Conservation (phyloP, 306 rosid genomes). For the Astragalus glycyphyllos region DNA sequence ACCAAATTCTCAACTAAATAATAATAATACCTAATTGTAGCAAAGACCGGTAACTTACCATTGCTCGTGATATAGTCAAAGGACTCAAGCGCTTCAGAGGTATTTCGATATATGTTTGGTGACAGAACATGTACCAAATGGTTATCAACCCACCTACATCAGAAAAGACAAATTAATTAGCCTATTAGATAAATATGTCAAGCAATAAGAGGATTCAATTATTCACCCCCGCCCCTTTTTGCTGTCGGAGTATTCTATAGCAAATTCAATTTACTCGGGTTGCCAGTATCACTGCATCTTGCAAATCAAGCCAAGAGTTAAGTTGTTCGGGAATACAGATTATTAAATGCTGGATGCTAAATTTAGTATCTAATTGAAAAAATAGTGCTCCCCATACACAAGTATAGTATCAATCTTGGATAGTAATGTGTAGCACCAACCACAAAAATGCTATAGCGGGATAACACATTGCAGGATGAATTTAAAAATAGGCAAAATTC, state of each 20-base stretch:
- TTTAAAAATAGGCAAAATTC: too few relatives aligned
- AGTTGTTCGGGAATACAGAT: slow-evolving; percentile 13
- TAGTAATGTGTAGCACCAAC: too few relatives aligned
- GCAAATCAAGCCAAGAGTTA: neutral
- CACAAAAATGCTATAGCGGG: too few relatives aligned
- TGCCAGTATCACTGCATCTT: slow-evolving; percentile 6
- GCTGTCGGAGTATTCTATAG: slow-evolving; percentile 8
- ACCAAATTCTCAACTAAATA: neutral
- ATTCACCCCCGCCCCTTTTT: slow-evolving; percentile 12
- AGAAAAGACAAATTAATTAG: slow-evolving; percentile 40
- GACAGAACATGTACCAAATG: slow-evolving; percentile 91
- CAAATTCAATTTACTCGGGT: slow-evolving; percentile 25
- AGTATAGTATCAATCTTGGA: neutral
- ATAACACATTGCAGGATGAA: too few relatives aligned
- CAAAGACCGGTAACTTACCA: slow-evolving; percentile 54
- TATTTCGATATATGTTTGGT: slow-evolving; percentile 87
- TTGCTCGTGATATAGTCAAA: slow-evolving; percentile 93
- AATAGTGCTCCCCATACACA: slow-evolving; percentile 8
- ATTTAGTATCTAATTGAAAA: slow-evolving; percentile 26
- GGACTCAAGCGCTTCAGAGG: slow-evolving; percentile 90
- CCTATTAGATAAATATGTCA: slow-evolving; percentile 13
- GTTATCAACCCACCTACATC: slow-evolving; percentile 89
- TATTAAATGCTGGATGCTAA: slow-evolving; percentile 15
- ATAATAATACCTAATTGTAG: neutral
- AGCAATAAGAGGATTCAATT: slow-evolving; percentile 23